Evolutionary conservation across 805 yeast species (phyloP), one percentile per base, ranked within the genome.

Genomic region (Blastobotrys attinorum): DNA sequence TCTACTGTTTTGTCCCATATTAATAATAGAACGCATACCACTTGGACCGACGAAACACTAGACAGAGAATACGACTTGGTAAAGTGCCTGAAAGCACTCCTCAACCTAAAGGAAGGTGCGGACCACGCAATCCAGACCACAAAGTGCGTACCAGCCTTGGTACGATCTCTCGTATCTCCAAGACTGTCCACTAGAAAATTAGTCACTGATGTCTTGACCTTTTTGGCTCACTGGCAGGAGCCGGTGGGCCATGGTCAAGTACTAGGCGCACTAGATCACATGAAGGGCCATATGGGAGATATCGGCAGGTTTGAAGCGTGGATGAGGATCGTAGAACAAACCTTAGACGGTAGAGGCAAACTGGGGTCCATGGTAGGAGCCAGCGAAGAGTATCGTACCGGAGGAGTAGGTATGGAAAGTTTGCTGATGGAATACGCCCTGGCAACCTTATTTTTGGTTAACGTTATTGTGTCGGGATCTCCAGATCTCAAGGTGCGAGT

Each of bases 331-430:
- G 80, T 86, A 2, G 81, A 73, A 40, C 75, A 73, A 39, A 81
- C 89, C 0, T 55, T 87, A 36, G 86, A 79, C 45, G 96, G 96
- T 2, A 73, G 89, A 53, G 97, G 97, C 5, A 82, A 79, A 54
- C 72, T 84, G 73, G 96, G 96, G 8, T 85, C 96, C 0, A 62
- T 82, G 55, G 97, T 90, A 6, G 97, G 97, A 1, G 95, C 96
- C 0, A 81, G 86, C 46, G 92, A 82, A 7, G 97, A 90, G 52
- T 72, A 78, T 43, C 79, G 77, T 46, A 61, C 72, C 4, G 66
- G 70, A 2, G 76, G 78, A 0, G 53, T 60, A 8, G 63, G 63
- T 20, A 72, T 77, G 21, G 90, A 84, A 56, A 72, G 71, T 43
- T 76, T 79, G 44, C 64, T 86, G 21, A 64, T 74, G 47, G 95